These are phyloP conservation scores for Plantago coronopus DNA, from an alignment of 305 asterid species.

Conservation along the genomic window DNA sequence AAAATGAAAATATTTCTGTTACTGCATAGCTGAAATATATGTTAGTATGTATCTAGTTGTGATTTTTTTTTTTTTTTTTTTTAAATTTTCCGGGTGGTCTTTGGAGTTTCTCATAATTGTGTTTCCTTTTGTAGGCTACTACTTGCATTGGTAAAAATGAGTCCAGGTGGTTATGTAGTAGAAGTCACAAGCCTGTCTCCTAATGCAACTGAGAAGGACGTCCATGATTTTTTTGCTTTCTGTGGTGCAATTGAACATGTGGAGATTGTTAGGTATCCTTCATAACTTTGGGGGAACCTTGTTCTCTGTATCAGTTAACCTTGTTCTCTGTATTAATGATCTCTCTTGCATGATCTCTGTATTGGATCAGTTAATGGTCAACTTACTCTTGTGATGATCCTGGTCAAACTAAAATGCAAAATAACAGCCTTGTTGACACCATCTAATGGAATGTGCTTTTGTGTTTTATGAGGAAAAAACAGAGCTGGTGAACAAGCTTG, in stretches of 20 bases:
- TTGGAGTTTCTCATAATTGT: no score
- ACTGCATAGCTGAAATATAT: no score
- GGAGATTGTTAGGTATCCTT: constrained; percentile 70
- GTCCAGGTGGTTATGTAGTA: constrained; percentile 63
- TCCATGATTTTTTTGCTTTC: constrained; percentile 72
- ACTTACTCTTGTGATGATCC: no score
- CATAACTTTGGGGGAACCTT: neutral
- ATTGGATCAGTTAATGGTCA: no score
- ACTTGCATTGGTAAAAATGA: constrained; percentile 39
- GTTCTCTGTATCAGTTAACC: no score
- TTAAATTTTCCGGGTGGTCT: no score
- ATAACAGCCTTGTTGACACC: neutral
- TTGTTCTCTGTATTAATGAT: no score
- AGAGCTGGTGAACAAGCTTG: constrained; percentile 82
- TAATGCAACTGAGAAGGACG: constrained; percentile 73
- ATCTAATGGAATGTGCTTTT: constrained; percentile 21
- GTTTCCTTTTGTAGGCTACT: constrained; percentile 17
- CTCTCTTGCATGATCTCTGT: no score
- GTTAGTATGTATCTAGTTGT: no score
- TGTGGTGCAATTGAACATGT: constrained; percentile 89
- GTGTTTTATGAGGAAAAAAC: constrained; percentile 32
- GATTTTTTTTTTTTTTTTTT: no score
- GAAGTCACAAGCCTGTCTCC: constrained; percentile 83
- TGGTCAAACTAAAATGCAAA: no score
- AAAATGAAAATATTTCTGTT: no score